Evolutionary conservation across 768 basidiomycete species (phyloP), one percentile per base, ranked within the genome.

Genomic region (Tulasnella sp.): DNA sequence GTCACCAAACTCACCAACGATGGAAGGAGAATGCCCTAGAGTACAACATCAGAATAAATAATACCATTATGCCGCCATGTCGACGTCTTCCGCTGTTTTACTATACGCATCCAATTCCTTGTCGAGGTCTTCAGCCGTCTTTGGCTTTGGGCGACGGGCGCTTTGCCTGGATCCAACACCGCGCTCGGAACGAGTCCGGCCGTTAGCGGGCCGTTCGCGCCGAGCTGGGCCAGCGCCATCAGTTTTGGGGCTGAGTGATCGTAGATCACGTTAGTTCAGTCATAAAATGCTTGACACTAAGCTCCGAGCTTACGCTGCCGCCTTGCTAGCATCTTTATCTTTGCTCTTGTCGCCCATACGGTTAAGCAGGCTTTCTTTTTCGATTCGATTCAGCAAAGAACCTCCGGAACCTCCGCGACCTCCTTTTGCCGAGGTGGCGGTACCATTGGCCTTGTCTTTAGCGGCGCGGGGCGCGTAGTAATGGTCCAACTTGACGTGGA

Each of bases 111-210:
- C 96, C 80, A 98, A 84, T 85, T 98, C 96, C 84, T 89, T 91
- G 84, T 98, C 96, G 80, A 98, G 86, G 82, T 97, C 94, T 79
- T 92, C 93, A 10, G 90, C 93, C 1, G 93, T 93, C 85, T 94
- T 91, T 4, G 89, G 88, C 85, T 91, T 91, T 76, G 80, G 38
- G 83, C 76, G 85, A 85, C 18, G 80, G 80, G 81, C 46, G 31
- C 48, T 79, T 42, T 56, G 42, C 31, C 86, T 19, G 4, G 83
- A 81, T 58, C 79, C 80, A 8, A 82, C 24, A 83, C 83, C 82
- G 78, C 85, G 81, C 80, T 68, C 62, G 18, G 62, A 68, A 34
- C 62, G 62, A 68, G 62, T 68, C 2, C 62, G 62, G 21, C 62
- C 62, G 12, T 68, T 68, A 68, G 62, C 62, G 27, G 62, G 62